Evolutionary conservation across 1,284 basidiomycete species (phyloP).

Genomic region (Neonothopanus nambi): DNA sequence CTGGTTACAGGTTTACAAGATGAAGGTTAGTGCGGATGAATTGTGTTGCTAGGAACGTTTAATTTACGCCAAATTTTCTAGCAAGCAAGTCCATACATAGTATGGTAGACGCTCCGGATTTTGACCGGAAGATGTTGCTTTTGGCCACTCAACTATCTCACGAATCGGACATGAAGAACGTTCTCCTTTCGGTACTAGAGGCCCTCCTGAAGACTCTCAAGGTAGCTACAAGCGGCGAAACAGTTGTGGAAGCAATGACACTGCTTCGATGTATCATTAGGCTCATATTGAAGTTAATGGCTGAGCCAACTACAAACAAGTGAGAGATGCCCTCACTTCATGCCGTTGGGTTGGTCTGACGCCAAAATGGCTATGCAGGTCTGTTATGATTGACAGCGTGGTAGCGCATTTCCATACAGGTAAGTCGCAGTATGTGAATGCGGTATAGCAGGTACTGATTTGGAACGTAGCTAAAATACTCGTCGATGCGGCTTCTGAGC

Average conservation of each 20-base stretch:
- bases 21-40: slow-evolving; percentile 54
- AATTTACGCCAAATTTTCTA: slow-evolving; percentile 31
- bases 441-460: slow-evolving; percentile 6
- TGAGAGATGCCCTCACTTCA: slow-evolving; percentile 31
- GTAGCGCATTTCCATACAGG: slow-evolving; percentile 67
- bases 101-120: slow-evolving; percentile 71
- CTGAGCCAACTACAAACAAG: slow-evolving; percentile 62
- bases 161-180: slow-evolving; percentile 68
- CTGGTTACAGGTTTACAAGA: slow-evolving; percentile 62
- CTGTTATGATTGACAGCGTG: slow-evolving; percentile 56
- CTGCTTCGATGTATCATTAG: slow-evolving; percentile 78
- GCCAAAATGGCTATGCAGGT: slow-evolving; percentile 40
- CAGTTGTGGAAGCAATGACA: slow-evolving; percentile 67
- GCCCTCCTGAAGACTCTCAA: slow-evolving; percentile 66
- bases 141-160: slow-evolving; percentile 79
- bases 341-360: slow-evolving; percentile 22
- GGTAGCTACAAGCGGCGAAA: slow-evolving; percentile 49
- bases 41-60: slow-evolving; percentile 20
- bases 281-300: slow-evolving; percentile 65
- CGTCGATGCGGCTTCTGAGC: slow-evolving; percentile 50
- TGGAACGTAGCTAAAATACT: slow-evolving; percentile 54
- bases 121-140: slow-evolving; percentile 80
- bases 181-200: slow-evolving; percentile 70
- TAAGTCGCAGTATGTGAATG: slow-evolving; percentile 29
- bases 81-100: slow-evolving; percentile 66